A percentile compares a stretch with the other conserved stretches of the same genome.
These are phyloP conservation scores for Karstenula rhodostoma DNA, from an alignment of 2,329 filamentous ascomycete species.

Conservation along the genomic window DNA sequence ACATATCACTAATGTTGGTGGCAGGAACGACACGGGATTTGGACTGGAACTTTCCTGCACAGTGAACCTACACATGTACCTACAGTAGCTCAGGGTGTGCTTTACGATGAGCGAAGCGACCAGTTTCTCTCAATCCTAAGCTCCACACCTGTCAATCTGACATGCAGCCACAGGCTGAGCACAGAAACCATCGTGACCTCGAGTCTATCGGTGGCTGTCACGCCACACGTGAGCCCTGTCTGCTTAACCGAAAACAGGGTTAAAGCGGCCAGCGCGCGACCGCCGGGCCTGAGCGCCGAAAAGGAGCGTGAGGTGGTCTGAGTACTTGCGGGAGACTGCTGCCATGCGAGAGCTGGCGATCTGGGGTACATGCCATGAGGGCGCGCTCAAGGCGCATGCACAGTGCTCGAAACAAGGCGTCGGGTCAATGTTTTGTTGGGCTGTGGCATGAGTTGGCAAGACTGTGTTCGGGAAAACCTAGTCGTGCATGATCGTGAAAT, in stretches of 20 bases:
- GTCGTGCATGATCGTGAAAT: background rate
- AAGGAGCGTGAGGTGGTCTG: slow-evolving; percentile 24
- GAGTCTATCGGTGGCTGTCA: background rate
- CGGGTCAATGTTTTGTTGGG: background rate
- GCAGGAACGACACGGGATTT: background rate
- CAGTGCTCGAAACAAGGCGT: background rate
- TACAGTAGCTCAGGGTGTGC: background rate
- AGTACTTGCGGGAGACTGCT: slow-evolving; percentile 19
- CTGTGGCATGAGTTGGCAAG: too few relatives aligned
- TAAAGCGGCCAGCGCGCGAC: slow-evolving; percentile 13
- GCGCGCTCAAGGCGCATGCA: background rate
- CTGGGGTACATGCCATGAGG: slow-evolving; percentile 4
- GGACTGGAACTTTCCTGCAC: background rate
- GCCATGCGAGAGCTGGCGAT: slow-evolving; percentile 14
- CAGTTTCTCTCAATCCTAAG: too few relatives aligned
- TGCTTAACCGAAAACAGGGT: slow-evolving; percentile 9
- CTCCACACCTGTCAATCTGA: background rate
- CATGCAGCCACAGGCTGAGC: background rate
- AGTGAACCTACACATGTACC: background rate
- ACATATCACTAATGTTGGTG: background rate
- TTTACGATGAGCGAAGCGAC: background rate
- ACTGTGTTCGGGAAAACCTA: background rate
- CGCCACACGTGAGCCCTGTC: background rate
- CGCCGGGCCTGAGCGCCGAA: slow-evolving; percentile 31
- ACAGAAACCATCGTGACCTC: background rate